A percentile compares a stretch with the other conserved stretches of the same genome.
phyloP scores from a whole-genome alignment of 1,139 yeast species.

The Nakaseomyces sp. region DNA sequence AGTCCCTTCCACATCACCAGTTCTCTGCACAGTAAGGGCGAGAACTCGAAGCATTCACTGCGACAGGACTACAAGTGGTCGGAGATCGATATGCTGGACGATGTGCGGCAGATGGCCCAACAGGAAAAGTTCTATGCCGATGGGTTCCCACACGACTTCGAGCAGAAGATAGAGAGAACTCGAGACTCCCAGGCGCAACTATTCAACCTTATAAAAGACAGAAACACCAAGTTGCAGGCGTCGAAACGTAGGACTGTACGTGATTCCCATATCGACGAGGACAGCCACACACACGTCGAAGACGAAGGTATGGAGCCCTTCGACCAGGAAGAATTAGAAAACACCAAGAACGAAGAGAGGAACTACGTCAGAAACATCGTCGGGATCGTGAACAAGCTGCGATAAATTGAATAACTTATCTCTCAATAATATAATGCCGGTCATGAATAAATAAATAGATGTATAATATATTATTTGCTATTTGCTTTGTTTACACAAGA shows the following conservation, averaged over 20 bases:
- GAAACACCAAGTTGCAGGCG: slow-evolving; percentile 16
- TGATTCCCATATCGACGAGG: slow-evolving; percentile 2
- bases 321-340: slow-evolving; percentile 3
- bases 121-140: slow-evolving; percentile 44
- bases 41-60: neutral
- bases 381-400: slow-evolving; percentile 7
- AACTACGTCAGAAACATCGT: slow-evolving; percentile 6
- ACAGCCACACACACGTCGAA: neutral
- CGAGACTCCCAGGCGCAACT: slow-evolving; percentile 55
- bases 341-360: slow-evolving; percentile 2
- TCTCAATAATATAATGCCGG: too few relatives aligned
- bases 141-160: slow-evolving; percentile 51
- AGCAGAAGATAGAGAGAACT: slow-evolving; percentile 45
- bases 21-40: neutral
- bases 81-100: slow-evolving; percentile 78
- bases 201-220: slow-evolving; percentile 45
- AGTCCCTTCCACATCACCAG: neutral
- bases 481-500: too few relatives aligned
- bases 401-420: neutral
- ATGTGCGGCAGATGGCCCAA: slow-evolving; percentile 61
- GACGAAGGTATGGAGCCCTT: slow-evolving; percentile 5
- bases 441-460: neutral
- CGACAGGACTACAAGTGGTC: slow-evolving; percentile 44
- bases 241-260: slow-evolving; percentile 7
- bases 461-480: too few relatives aligned